phyloP scores from a whole-genome alignment of 2,329 filamentous ascomycete species.

The Coniochaeta pulveracea region DNA sequence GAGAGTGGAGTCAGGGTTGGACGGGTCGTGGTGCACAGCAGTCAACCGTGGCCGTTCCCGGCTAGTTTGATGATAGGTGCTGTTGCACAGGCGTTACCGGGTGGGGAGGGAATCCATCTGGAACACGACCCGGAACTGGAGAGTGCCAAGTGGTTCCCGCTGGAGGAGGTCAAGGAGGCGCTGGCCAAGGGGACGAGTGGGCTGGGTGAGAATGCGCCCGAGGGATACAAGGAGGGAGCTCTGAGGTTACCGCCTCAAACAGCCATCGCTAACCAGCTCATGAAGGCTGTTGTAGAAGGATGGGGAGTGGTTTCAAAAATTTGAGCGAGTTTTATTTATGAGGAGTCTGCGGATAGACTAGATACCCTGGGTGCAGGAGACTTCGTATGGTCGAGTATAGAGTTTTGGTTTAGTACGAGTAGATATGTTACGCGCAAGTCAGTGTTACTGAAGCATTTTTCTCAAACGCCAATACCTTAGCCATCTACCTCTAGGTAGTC shows the following conservation, averaged over 20 bases:
- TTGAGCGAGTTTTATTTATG: slow-evolving; percentile 18
- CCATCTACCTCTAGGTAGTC: too few species aligned
- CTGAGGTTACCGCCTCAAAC: slow-evolving; percentile 74
- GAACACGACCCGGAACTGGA: slow-evolving; percentile 88
- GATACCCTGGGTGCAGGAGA: too few species aligned
- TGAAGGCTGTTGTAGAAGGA: slow-evolving; percentile 67
- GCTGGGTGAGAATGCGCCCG: slow-evolving; percentile 51
- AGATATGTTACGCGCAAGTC: too few species aligned
- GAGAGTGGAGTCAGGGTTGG: slow-evolving; percentile 69
- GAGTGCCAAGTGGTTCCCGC: slow-evolving; percentile 69
- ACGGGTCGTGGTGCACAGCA: slow-evolving; percentile 70
- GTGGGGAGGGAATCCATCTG: slow-evolving; percentile 70
- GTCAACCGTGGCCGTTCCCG: slow-evolving; percentile 82
- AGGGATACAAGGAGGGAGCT: slow-evolving; percentile 63
- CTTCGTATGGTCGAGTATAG: too few species aligned
- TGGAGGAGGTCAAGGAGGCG: slow-evolving; percentile 72
- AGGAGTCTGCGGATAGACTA: too few species aligned
- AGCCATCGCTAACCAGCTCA: slow-evolving; percentile 85
- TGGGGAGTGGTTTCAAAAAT: slow-evolving; percentile 52
- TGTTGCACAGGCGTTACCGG: slow-evolving; percentile 72
- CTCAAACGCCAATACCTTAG: too few species aligned
- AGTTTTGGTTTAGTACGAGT: too few species aligned
- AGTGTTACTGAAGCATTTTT: too few species aligned
- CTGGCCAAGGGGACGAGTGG: slow-evolving; percentile 55
- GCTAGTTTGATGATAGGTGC: slow-evolving; percentile 79